phyloP scores from a whole-genome alignment of 2,329 filamentous ascomycete genomes.

The Periconia sp. region DNA sequence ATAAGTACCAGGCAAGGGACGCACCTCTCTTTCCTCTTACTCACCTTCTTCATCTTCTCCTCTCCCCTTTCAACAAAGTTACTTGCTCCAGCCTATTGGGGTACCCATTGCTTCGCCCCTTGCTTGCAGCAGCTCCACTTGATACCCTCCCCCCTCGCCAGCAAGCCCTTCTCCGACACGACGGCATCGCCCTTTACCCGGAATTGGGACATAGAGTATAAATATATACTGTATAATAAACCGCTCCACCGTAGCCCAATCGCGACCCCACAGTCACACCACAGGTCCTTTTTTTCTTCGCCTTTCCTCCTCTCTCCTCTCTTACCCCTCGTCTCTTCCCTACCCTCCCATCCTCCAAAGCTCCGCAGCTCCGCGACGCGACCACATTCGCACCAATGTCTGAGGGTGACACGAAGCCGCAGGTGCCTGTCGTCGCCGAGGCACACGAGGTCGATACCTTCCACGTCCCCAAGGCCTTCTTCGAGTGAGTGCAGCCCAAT shows the following conservation, averaged over 20 bases:
- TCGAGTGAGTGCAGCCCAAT: constrained; percentile 36
- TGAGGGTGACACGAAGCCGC: constrained; percentile 46
- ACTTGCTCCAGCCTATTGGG: too few relatives aligned
- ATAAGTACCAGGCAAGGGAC: too few relatives aligned
- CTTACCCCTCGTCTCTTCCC: neutral
- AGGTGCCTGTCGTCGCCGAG: constrained; percentile 63
- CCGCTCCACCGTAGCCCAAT: neutral
- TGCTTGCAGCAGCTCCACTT: neutral
- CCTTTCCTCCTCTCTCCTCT: neutral
- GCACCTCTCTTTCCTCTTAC: neutral
- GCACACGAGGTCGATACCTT: constrained; percentile 76
- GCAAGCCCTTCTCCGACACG: constrained; percentile 28
- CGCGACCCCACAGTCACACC: constrained; percentile 2
- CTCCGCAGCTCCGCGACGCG: neutral
- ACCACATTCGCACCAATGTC: constrained; percentile 42
- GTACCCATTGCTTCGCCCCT: neutral
- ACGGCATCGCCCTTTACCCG: constrained; percentile 37
- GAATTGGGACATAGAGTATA: constrained; percentile 23
- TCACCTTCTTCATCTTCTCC: neutral
- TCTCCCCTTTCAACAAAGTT: neutral
- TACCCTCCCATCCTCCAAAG: neutral
- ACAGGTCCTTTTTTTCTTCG: neutral
- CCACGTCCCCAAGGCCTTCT: constrained; percentile 58
- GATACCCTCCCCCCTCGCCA: constrained; percentile 2
- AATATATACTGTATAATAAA: constrained; percentile 17